Base-by-base conservation (phyloP, 2,329 filamentous ascomycete genomes). In the Penicillium frequentans region DNA sequence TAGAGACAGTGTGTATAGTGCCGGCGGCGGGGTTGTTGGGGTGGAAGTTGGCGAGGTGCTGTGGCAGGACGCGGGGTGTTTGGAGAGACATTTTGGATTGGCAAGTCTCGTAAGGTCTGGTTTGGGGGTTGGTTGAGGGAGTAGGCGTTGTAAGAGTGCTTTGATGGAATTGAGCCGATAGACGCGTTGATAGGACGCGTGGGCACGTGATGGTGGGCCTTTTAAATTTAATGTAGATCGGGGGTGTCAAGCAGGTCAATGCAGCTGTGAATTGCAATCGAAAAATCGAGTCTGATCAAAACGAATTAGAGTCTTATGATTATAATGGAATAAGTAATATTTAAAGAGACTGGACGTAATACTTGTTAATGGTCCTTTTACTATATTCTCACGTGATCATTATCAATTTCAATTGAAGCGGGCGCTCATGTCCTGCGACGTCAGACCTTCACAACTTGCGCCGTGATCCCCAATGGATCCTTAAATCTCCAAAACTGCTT, bases 11-110 rank as follows among this genome's bases (percentile, higher is more conserved):
- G 63, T 85, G 79, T 70, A 84, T 76, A 49, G 78, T 75, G 55
- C 67, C 66, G 29, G 66, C 60, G 56, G 61, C 65, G 26, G 68
- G 56, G 56, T 65, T 68, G 47, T 73, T 84, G 64, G 82, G 81
- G 64, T 87, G 82, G 78, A 93, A 96, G 69, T 82, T 82, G 71
- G 91, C 86, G 56, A 98, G 88, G 76, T 93, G 90, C 42, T 83
- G 79, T 52, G 90, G 89, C 48, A 90, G 91, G 73, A 97, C 86
- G 74, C 95, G 92, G 29, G 95, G 93, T 49, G 91, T 87, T 67
- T 87, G 79, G 70, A 93, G 82, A 45, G 82, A 83, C 90, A 93
- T 93, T 62, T 53, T 57, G 78, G 35, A n/a, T 23, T 54, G 14
- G 3, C 43, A 19, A 45, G 24, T 19, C 29, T 16, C 33, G 19